Base-by-base conservation (phyloP, 345 rosid genomes). In the Triadica sebifera region DNA sequence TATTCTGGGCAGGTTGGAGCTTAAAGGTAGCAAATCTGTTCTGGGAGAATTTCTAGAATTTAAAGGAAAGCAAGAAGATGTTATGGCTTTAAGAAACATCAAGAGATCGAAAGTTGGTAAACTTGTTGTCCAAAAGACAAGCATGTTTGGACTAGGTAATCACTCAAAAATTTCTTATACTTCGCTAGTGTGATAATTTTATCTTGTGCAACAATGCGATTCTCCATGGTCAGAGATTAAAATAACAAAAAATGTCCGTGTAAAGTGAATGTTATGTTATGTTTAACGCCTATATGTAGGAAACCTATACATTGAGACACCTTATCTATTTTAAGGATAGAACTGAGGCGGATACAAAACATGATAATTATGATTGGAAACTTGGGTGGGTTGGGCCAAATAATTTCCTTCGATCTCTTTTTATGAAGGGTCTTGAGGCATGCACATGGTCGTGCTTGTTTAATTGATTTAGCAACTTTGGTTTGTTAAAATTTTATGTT, bases 101-200 rank as follows among this genome's bases (percentile, higher is more conserved):
- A 88, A 88, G 83, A 88, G 97, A 85, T 92, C 97, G 9, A 88
- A 88, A 89, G 86, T 94, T 47, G 80, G 90, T 70, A 91, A 66
- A 38, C 39, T 92, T 71, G 47, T 82, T 74, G 69, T 92, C 66
- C 98, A 94, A 77, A 87, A 89, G 84, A 91, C 91, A 8, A 92
- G 98, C 83, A 91, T 94, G 93, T 74, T 94, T 79, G 98, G 98
- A 72, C 80, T 94, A 62, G 98, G 97, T 94, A 89, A 67, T 55
- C 56, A 50, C 39, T 25, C 24, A 39, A 66, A 52, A 61, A 34
- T 67, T 80, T 69, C 24, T 9, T 67, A 38, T 39, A 25, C 70
- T 52, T 62, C 46, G 11, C 39, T 58, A 24, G 12, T 56, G 37
- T 51, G 22, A 3, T 37, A 6, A 7, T 67, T 52, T 52, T 45